Evolutionary conservation across 116 monocot genomes (phyloP).

Genomic region (Dioscorea cayenensis): DNA sequence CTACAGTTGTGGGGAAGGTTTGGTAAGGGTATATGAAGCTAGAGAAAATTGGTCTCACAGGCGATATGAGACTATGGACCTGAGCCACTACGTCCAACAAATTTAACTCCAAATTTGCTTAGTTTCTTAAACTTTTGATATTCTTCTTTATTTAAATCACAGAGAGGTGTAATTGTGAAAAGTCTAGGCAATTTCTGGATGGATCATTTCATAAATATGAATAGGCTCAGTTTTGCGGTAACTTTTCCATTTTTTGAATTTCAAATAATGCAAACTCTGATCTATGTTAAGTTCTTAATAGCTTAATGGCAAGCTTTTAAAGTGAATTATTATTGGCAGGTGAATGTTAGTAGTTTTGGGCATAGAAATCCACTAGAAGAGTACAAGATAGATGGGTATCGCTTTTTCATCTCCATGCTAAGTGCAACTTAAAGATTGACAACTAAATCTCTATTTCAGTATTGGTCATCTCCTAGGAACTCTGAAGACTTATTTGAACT

Average conservation of each 20-base stretch:
- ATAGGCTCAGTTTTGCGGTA: constrained; percentile 77
- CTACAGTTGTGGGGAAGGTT: too few species aligned
- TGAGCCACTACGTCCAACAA: too few species aligned
- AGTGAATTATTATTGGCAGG: constrained; percentile 26
- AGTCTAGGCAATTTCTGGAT: too few species aligned
- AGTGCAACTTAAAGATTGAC: constrained; percentile 62
- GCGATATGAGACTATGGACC: too few species aligned
- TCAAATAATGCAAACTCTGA: not conserved
- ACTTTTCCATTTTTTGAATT: not conserved
- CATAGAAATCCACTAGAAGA: constrained; percentile 87
- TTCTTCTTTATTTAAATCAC: too few species aligned
- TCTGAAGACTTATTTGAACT: constrained; percentile 33
- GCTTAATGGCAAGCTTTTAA: not conserved
- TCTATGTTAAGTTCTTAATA: not conserved
- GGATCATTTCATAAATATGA: constrained; percentile 88
- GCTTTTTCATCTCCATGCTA: constrained; percentile 88
- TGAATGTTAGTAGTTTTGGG: constrained; percentile 84
- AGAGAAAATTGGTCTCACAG: too few species aligned
- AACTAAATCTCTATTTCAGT: constrained; percentile 57
- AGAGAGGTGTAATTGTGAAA: too few species aligned
- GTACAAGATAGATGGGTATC: constrained; percentile 85
- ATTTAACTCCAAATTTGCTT: too few species aligned
- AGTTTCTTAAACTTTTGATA: too few species aligned
- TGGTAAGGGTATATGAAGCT: too few species aligned
- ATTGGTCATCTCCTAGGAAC: constrained; percentile 51